phyloP scores from a whole-genome alignment of 164 flowering plant species.

The Aristolochia contorta region DNA sequence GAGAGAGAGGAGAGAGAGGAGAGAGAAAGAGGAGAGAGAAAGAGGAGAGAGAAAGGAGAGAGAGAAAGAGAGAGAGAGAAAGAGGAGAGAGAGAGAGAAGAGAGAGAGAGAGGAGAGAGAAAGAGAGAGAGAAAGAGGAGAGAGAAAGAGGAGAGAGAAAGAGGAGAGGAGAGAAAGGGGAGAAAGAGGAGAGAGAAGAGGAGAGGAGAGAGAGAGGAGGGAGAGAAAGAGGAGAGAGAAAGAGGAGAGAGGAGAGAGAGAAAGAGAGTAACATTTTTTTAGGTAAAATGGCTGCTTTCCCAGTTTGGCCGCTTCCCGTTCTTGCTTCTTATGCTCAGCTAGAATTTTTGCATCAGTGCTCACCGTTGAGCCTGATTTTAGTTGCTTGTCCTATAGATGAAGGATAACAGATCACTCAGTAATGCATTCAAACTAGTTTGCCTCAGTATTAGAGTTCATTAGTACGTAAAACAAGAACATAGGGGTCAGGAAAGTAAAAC shows the following conservation, averaged over 20 bases:
- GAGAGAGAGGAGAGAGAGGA: neutral
- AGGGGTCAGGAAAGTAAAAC: too few species aligned
- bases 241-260: conserved; percentile 14
- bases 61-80: too few species aligned
- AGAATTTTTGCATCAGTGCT: conserved; percentile 45
- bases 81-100: too few species aligned
- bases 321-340: conserved; percentile 81
- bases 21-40: neutral
- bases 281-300: conserved; percentile 84
- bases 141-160: conserved; percentile 6
- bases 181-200: too few species aligned
- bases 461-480: too few species aligned
- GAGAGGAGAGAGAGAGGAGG: too few species aligned
- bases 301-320: conserved; percentile 77
- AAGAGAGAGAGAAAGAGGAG: too few species aligned
- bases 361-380: conserved; percentile 45
- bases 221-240: too few species aligned
- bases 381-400: conserved; percentile 50
- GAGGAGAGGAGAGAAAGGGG: neutral
- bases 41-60: conserved; percentile 3
- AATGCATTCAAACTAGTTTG: neutral
- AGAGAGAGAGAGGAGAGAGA: too few species aligned
- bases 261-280: conserved; percentile 49
- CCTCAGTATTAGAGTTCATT: too few species aligned
- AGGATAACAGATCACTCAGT: neutral